Base-by-base conservation (phyloP, 345 rosid genomes). In the Camelina laxa region DNA sequence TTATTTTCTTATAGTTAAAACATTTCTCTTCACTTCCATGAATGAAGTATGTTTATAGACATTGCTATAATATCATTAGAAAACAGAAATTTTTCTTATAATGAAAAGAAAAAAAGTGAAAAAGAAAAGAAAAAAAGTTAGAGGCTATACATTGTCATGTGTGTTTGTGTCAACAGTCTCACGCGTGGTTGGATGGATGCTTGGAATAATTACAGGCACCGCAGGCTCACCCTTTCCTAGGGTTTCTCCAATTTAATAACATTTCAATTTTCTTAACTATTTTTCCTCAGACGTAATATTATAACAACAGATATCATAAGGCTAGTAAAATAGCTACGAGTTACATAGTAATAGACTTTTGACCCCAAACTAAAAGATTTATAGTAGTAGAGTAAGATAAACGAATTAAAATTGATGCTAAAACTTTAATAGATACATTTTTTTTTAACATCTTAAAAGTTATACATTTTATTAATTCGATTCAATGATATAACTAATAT, bases 91-190 rank as follows among this genome's bases (percentile, higher is more conserved):
- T 36, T 7, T 67, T 60, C 3, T 4, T 51, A 33, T 15, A 31
- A 19, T 14, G 1, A 42, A 21, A 36, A 16, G 24, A 19, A 15
- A 22, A 38, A 16, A 53, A 16, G 7, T 9, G 27, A 47, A 8
- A 21, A 2, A 14, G 19, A 7, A 17, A 9, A 17, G n/a, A 49
- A 2, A 19, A 58, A 75, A 60, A 1, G 30, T 51, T 20, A n/a
- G 17, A 70, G 72, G 39, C 30, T 65, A 65, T 50, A 51, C 65
- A 78, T 66, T 21, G 73, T 66, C 77, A 78, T 67, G 70, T 78
- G 73, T 72, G 81, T 72, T 72, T 78, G 81, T 78, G 81, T 78
- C 74, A 44, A 78, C 69, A 78, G 81, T 27, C 65, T 72, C 74
- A 78, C 74, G 78, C 78, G 78, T 78, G 77, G 74, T 78, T 72